Conservation (phyloP, 768 basidiomycete genomes). For the Pholiota microspora region DNA sequence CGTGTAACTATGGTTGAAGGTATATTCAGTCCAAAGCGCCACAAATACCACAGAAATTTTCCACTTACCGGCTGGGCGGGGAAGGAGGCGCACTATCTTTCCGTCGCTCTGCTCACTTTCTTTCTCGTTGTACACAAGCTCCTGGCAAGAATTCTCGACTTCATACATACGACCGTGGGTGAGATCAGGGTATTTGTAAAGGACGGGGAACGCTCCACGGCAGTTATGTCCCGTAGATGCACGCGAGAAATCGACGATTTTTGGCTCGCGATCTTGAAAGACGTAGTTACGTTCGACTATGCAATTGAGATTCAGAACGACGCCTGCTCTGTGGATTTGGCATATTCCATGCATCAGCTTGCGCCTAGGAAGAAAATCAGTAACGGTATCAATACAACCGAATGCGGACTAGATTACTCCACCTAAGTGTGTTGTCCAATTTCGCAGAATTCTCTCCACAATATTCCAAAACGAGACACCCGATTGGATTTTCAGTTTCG, state of each 20-base stretch:
- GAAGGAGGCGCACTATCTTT: no score
- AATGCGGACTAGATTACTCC: no score
- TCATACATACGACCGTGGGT: no score
- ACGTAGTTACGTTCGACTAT: background rate
- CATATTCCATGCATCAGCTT: background rate
- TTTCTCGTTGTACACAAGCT: no score
- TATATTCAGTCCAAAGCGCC: no score
- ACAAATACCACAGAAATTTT: no score
- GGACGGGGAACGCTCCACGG: background rate
- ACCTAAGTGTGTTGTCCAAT: no score
- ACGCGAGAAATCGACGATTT: background rate
- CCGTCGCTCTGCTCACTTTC: no score
- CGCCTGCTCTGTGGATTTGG: background rate
- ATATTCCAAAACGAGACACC: slow-evolving; percentile 1
- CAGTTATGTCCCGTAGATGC: background rate
- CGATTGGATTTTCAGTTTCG: background rate
- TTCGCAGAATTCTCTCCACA: background rate
- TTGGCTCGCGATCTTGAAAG: background rate
- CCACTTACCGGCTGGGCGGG: no score
- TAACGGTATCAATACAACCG: no score
- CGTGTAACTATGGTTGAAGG: no score
- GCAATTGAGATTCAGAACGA: background rate
- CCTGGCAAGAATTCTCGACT: no score
- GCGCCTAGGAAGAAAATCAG: background rate
- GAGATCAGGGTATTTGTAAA: background rate